Percentiles rank a stretch among this genome's conserved stretches.
Conservation (phyloP, 2,329 filamentous ascomycete genomes). For the Aphanocladium album region DNA sequence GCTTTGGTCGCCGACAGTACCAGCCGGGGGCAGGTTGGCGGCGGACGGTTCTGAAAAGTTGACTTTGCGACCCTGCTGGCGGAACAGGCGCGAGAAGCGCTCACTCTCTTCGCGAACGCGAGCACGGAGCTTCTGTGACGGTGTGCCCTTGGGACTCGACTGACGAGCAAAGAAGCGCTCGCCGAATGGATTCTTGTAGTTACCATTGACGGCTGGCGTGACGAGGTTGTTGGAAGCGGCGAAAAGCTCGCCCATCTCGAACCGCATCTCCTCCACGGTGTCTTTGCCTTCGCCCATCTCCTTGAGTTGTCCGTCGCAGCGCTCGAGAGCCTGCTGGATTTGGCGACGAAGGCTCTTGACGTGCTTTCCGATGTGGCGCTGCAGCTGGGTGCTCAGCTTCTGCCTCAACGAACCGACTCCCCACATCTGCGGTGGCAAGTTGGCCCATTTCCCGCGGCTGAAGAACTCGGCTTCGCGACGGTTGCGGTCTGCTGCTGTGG, state of each 20-base stretch:
- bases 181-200: slow-evolving; percentile 51
- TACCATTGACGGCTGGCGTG: slow-evolving; percentile 48
- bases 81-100: slow-evolving; percentile 42
- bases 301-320: slow-evolving; percentile 45
- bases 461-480: slow-evolving; percentile 45
- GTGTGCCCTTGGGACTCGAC: slow-evolving; percentile 44
- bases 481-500: slow-evolving; percentile 35
- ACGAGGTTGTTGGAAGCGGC: slow-evolving; percentile 49
- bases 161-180: slow-evolving; percentile 47
- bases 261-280: slow-evolving; percentile 48
- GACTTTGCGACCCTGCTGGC: slow-evolving; percentile 45
- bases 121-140: slow-evolving; percentile 46
- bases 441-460: slow-evolving; percentile 42
- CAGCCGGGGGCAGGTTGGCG: slow-evolving; percentile 24
- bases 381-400: slow-evolving; percentile 46
- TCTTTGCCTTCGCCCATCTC: slow-evolving; percentile 47
- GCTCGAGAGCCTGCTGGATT: slow-evolving; percentile 45
- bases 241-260: slow-evolving; percentile 49
- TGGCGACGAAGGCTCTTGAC: slow-evolving; percentile 46
- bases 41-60: slow-evolving; percentile 31
- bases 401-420: slow-evolving; percentile 41
- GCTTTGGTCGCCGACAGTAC: slow-evolving; percentile 30
- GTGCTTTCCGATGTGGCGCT: slow-evolving; percentile 48
- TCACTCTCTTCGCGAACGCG: slow-evolving; percentile 49
- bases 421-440: slow-evolving; percentile 43